Evolutionary conservation across 129 eudicot genomes (phyloP).

Genomic region (Flaveria robusta): DNA sequence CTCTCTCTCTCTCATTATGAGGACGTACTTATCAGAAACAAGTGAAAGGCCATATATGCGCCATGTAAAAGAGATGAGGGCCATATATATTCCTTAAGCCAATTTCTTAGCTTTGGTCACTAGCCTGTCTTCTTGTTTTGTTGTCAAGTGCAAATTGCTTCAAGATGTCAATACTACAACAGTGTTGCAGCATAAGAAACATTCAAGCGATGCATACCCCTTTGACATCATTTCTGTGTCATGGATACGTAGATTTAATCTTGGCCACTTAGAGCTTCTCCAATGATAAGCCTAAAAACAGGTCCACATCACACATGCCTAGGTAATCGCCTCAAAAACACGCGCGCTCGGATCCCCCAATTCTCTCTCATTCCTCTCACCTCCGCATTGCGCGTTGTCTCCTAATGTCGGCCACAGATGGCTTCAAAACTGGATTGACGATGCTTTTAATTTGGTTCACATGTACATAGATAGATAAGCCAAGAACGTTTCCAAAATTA

Average conservation of each 20-base stretch:
- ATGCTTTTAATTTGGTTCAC: too few relatives aligned
- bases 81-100: neutral
- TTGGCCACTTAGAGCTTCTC: too few relatives aligned
- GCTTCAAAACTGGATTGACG: too few relatives aligned
- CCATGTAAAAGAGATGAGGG: slow-evolving; percentile 36
- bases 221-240: slow-evolving; percentile 16
- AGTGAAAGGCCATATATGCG: slow-evolving; percentile 23
- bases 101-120: too few relatives aligned
- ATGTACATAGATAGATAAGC: neutral
- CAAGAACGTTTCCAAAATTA: neutral
- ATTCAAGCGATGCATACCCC: neutral
- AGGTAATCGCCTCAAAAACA: too few relatives aligned
- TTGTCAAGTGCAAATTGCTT: slow-evolving; percentile 26
- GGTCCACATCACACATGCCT: too few relatives aligned
- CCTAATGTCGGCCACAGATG: too few relatives aligned
- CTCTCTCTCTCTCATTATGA: neutral
- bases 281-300: too few relatives aligned
- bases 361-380: too few relatives aligned
- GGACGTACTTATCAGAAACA: slow-evolving; percentile 23
- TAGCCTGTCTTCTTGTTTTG: slow-evolving; percentile 26
- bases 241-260: neutral
- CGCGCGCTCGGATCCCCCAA: too few relatives aligned
- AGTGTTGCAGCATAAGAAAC: slow-evolving; percentile 21
- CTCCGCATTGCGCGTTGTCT: too few relatives aligned
- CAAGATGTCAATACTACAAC: slow-evolving; percentile 33